These are phyloP conservation scores for Phytophthora litchii DNA, from an alignment of 352 stramenopile genomes.

Conservation along the genomic window DNA sequence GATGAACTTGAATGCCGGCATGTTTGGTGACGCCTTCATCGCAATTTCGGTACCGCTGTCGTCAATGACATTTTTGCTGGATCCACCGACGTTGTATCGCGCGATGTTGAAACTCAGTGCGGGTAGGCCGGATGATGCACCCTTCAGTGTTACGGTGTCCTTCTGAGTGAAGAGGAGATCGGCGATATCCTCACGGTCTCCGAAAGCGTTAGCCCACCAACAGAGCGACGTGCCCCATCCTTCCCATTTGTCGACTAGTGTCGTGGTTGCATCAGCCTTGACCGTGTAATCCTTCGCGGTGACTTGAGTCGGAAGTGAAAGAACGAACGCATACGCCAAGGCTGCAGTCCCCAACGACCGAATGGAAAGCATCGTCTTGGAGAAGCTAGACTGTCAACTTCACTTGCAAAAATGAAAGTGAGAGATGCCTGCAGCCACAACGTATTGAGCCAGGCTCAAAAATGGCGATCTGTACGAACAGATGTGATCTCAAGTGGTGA, in stretches of 20 bases:
- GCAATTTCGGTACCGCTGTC: conserved; percentile 39
- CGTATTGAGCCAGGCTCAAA: conserved; percentile 27
- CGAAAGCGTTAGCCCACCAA: conserved; percentile 72
- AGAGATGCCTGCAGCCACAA: conserved; percentile 11
- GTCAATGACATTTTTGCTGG: conserved; percentile 46
- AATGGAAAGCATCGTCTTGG: conserved; percentile 16
- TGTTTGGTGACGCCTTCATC: conserved; percentile 55
- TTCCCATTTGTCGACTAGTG: conserved; percentile 43
- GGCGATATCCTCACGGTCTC: conserved; percentile 54
- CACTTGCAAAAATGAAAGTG: conserved; percentile 14
- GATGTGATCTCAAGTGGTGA: conserved; percentile 16
- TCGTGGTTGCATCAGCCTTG: conserved; percentile 22
- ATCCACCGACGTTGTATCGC: conserved; percentile 67
- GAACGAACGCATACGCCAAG: conserved; percentile 8
- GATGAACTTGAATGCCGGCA: conserved; percentile 64
- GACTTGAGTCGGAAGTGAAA: conserved; percentile 4
- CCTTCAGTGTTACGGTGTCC: conserved; percentile 35
- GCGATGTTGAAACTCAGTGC: conserved; percentile 61
- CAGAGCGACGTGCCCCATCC: conserved; percentile 67
- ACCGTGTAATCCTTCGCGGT: conserved; percentile 29
- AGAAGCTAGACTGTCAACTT: too few species aligned
- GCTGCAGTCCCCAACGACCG: conserved; percentile 11
- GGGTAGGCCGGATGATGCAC: conserved; percentile 34
- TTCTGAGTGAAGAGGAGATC: conserved; percentile 61
- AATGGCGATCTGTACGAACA: conserved; percentile 25